A percentile compares a stretch with the other conserved stretches of the same genome.
Evolutionary conservation across 108 stramenopile species (phyloP).

Genomic region (Cylindrotheca closterium): DNA sequence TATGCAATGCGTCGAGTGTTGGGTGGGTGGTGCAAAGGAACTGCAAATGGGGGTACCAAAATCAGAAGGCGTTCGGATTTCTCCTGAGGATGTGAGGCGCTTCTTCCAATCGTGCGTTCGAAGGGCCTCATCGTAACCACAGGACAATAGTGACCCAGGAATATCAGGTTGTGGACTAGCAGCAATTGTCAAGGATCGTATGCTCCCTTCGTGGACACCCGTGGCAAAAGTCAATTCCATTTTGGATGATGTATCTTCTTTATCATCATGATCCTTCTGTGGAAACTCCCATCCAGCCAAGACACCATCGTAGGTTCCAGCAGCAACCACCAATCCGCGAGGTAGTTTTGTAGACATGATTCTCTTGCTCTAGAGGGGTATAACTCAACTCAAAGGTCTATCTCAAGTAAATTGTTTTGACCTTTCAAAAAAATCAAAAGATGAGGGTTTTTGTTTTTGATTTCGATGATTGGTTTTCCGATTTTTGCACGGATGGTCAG

Average conservation of each 20-base stretch:
- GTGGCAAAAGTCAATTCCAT: constrained; percentile 78
- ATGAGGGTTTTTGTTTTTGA: no score
- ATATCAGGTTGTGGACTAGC: constrained; percentile 21
- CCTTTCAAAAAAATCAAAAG: no score
- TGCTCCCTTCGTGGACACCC: constrained; percentile 72
- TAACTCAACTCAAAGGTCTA: no score
- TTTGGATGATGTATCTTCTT: constrained; percentile 9
- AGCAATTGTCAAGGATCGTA: constrained; percentile 66
- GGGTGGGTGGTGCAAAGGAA: constrained; percentile 72
- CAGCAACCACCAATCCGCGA: constrained; percentile 42
- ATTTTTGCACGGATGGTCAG: no score
- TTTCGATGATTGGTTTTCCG: no score
- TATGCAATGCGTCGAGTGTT: constrained; percentile 67
- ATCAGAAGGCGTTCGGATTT: constrained; percentile 74
- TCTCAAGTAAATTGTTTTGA: no score
- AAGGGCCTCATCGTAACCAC: constrained; percentile 82
- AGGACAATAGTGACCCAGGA: constrained; percentile 72
- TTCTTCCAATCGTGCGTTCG: constrained; percentile 62
- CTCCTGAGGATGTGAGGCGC: constrained; percentile 54
- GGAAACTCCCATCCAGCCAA: constrained; percentile 84
- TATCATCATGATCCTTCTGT: no score
- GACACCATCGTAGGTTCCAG: constrained; percentile 89
- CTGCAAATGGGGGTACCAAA: constrained; percentile 78
- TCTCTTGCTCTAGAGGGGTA: no score
- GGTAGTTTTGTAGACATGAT: constrained; percentile 18